These are phyloP conservation scores for Phytopythium sindhum DNA, from an alignment of 352 stramenopile genomes.

Conservation along the genomic window DNA sequence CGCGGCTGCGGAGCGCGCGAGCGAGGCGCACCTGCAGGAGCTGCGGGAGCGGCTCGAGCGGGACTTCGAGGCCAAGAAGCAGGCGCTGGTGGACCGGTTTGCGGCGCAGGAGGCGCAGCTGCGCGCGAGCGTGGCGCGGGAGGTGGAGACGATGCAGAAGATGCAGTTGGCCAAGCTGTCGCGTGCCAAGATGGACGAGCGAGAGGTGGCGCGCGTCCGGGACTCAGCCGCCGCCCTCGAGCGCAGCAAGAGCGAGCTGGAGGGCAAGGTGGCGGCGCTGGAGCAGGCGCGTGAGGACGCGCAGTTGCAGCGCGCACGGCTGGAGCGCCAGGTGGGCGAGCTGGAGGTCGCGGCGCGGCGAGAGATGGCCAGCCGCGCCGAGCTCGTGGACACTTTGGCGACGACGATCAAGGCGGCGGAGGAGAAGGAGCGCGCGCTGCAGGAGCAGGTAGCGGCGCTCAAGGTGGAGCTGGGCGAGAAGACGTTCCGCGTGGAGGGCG, in stretches of 20 bases:
- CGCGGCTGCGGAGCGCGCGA: conserved; percentile 47
- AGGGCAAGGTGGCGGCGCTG: conserved; percentile 39
- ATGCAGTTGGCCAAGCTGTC: conserved; percentile 50
- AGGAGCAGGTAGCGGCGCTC: conserved; percentile 37
- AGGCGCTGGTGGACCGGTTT: conserved; percentile 60
- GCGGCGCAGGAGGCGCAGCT: conserved; percentile 61
- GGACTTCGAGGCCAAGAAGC: conserved; percentile 61
- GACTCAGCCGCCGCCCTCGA: conserved; percentile 41
- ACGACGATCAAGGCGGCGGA: conserved; percentile 52
- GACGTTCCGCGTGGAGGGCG: conserved; percentile 55
- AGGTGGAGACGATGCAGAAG: conserved; percentile 72
- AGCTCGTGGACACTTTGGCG: conserved; percentile 73
- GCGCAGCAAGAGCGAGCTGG: conserved; percentile 34
- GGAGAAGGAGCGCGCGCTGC: conserved; percentile 45
- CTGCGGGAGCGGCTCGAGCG: conserved; percentile 49
- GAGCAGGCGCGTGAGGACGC: conserved; percentile 40
- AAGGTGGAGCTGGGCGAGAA: conserved; percentile 62
- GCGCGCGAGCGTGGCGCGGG: conserved; percentile 45
- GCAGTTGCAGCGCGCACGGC: conserved; percentile 23
- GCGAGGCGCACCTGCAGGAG: conserved; percentile 44
- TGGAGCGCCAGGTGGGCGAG: conserved; percentile 49
- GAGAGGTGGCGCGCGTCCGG: conserved; percentile 44
- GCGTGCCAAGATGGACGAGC: conserved; percentile 64
- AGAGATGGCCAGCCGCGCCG: conserved; percentile 64
- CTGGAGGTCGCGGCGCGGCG: conserved; percentile 46